Evolutionary conservation across 257 asterid genomes (phyloP), one percentile per base, ranked within the genome.

Genomic region (Haberlea rhodopensis): DNA sequence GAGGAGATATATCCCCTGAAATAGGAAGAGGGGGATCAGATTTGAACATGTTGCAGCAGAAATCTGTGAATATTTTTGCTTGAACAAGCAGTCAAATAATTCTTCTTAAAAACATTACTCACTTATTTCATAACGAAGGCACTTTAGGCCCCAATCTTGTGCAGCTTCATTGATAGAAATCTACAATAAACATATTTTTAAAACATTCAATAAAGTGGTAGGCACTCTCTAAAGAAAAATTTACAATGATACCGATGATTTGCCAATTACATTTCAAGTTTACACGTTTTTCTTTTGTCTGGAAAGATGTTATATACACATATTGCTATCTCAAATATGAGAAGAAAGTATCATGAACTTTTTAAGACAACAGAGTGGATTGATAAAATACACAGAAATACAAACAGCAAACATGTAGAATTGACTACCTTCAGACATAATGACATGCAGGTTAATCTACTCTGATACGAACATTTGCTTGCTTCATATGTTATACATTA

Each of bases 121-220:
- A 89, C 99, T 87, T 80, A 92, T 92, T 80, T 89, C 97, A 74
- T 92, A 92, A 55, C 97, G 96, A 60, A 91, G 92, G 74, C 99
- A 92, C 65, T 80, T 76, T 73, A 92, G 66, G 4, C 98, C 99
- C 97, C 99, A 92, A 19, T 80, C 88, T 71, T 69, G 68, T 25
- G 99, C 94, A 71, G 97, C 99, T 28, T 85, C 94, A 62, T 89
- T 92, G 73, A 89, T 87, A 68, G 96, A 65, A 67, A 81, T 80
- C 97, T 89, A 72, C 79, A 77, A 23, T 62, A 66, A 74, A 72
- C 34, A 71, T n/a, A 40, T 40, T 58, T 24, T 48, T 31, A 32
- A 52, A 43, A 43, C 31, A 27, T 24, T 70, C 71, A 68, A 54
- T 68, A 53, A 63, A 52, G 26, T 53, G 19, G 49, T 2, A 40